Base-by-base conservation (phyloP, 176 grass and related monocot genomes). In the Avena eriantha region DNA sequence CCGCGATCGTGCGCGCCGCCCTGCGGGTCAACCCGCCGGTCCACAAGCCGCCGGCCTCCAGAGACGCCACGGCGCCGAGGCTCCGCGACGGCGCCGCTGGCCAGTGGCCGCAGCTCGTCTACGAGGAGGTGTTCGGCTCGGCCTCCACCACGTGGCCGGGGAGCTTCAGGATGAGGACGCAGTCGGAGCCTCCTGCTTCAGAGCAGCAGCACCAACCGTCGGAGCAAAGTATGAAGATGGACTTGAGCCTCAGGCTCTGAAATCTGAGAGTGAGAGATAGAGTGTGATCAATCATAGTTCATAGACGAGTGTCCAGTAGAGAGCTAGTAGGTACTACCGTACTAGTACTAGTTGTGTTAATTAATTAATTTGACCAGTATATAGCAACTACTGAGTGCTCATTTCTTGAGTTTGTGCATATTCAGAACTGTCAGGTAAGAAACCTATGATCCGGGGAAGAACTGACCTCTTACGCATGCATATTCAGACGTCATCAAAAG, bases 241-340 rank as follows among this genome's bases (percentile, higher is more conserved):
- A 97, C 78, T 90, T 97, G 83, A 87, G 78, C 89, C 95, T 97
- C 41, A 87, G 90, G 73, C 90, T 97, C 24, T 97, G 77, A 92
- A 7, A 53, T 31, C 47, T 15, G 71, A 47, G 66, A 36, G 36
- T 36, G 4, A 16, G 14, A 69, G 69, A 75, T 80, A 76, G 31
- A 73, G 73, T 47, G 46, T 72, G 74, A 56, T n/a, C n/a, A n/a
- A n/a, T n/a, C n/a, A n/a, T n/a, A n/a, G n/a, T n/a, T 72, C 66
- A 24, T 88, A 86, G 83, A 29, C 16, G 17, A 10, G 46, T 66
- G 53, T 18, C 11, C 2, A 50, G 10, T 53, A 77, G 72, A 61
- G 43, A 89, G 68, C 23, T 81, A 81, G 80, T n/a, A n/a, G n/a
- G n/a, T n/a, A n/a, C n/a, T n/a, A n/a, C n/a, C n/a, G n/a, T n/a